Evolutionary conservation across 2,329 filamentous ascomycete species (phyloP).

Genomic region (Penicillium occitanis): DNA sequence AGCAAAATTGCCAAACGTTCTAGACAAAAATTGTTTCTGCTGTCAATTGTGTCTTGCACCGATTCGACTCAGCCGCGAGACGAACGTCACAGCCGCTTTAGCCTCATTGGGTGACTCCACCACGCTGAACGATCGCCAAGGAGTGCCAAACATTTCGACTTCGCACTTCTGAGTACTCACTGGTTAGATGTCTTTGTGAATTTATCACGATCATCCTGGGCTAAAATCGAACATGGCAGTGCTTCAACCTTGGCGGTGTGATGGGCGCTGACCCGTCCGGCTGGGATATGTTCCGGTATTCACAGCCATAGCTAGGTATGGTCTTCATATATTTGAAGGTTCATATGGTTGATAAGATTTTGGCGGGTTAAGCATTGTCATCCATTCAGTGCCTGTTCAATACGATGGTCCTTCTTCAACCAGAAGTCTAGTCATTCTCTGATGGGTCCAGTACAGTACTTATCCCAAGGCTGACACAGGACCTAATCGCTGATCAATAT

Average conservation of each 20-base stretch:
- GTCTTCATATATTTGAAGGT: not conserved
- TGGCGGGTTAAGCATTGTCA: not conserved
- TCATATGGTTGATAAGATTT: no score
- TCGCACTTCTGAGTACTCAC: not conserved
- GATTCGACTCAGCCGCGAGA: not conserved
- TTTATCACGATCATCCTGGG: not conserved
- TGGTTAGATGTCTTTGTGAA: not conserved
- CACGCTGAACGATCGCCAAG: not conserved
- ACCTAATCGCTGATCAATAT: not conserved
- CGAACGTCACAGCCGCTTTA: not conserved
- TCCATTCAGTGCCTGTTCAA: not conserved
- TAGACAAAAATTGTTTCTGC: not conserved
- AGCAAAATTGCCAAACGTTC: not conserved
- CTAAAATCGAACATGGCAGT: not conserved
- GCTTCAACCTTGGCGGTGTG: not conserved
- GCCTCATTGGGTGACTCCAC: conserved; percentile 6
- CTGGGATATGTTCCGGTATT: not conserved
- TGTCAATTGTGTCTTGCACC: not conserved
- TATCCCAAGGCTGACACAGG: not conserved
- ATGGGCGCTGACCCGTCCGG: not conserved
- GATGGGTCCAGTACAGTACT: not conserved
- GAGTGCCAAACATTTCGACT: not conserved
- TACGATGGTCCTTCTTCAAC: not conserved
- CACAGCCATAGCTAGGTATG: not conserved
- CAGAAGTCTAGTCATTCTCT: not conserved